These are phyloP conservation scores for Hansenula lynferdii DNA, from an alignment of 1,139 yeast species.

Conservation along the genomic window DNA sequence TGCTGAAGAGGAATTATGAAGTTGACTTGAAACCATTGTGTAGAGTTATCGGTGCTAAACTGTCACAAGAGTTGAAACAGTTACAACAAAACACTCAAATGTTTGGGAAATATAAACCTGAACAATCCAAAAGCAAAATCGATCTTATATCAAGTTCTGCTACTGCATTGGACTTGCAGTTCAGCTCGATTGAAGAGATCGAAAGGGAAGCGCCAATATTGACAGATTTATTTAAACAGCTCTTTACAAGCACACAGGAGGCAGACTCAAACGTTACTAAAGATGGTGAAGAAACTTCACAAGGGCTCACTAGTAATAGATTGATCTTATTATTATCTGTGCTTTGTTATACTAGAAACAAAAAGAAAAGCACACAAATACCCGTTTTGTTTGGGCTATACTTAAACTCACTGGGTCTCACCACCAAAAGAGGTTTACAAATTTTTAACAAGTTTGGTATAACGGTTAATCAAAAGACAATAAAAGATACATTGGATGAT, in stretches of 20 bases:
- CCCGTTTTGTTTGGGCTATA: constrained; percentile 2
- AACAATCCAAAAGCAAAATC: neutral
- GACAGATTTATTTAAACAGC: neutral
- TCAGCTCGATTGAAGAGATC: neutral
- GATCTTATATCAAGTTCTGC: neutral
- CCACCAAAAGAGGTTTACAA: constrained; percentile 1
- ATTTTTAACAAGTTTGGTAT: constrained; percentile 3
- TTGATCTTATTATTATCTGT: neutral
- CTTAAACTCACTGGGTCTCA: constrained; percentile 1
- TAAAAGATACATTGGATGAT: neutral
- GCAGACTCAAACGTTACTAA: too few species aligned
- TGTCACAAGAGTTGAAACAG: neutral
- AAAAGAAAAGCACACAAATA: constrained; percentile 1
- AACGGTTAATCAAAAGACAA: constrained; percentile 1
- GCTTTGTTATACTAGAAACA: constrained; percentile 1
- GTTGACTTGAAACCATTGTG: neutral
- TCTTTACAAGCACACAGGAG: neutral
- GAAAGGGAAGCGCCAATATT: constrained; percentile 1
- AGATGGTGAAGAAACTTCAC: too few species aligned
- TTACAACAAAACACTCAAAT: neutral
- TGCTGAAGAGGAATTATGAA: neutral
- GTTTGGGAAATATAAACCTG: neutral
- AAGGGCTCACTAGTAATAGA: neutral
- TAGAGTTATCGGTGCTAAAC: neutral
- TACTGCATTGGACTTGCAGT: neutral